These are phyloP conservation scores for Condylostoma magnum DNA, from an alignment of 169 alveolate genomes.

Conservation along the genomic window DNA sequence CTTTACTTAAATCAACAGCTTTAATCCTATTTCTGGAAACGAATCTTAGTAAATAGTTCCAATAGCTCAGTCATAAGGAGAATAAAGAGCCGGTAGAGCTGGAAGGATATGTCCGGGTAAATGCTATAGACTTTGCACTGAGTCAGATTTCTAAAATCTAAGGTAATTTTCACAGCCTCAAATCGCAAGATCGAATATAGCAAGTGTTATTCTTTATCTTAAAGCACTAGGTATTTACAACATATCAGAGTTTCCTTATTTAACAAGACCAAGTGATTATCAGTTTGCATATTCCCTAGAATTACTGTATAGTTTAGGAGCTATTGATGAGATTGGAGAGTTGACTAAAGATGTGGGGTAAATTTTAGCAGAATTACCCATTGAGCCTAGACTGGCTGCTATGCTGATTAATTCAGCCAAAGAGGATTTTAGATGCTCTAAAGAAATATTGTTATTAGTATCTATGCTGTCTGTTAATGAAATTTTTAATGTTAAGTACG, in stretches of 20 bases:
- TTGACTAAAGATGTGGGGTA: slow-evolving; percentile 94
- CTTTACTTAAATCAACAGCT: slow-evolving; percentile 97
- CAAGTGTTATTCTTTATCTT: slow-evolving; percentile 74
- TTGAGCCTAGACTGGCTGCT: slow-evolving; percentile 97
- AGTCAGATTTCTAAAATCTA: slow-evolving; percentile 60
- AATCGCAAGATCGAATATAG: slow-evolving; percentile 77
- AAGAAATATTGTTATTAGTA: slow-evolving; percentile 88
- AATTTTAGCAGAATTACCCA: slow-evolving; percentile 96
- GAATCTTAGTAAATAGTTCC: slow-evolving; percentile 96
- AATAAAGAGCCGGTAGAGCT: slow-evolving; percentile 90
- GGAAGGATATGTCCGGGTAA: slow-evolving; percentile 87
- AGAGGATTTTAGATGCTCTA: slow-evolving; percentile 79
- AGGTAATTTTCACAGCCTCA: slow-evolving; percentile 79
- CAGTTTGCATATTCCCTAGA: slow-evolving; percentile 93
- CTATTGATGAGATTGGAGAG: slow-evolving; percentile 98
- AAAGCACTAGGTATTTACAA: slow-evolving; percentile 80
- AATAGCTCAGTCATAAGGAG: slow-evolving; percentile 96
- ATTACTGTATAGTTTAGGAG: slow-evolving; percentile 93
- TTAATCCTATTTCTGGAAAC: slow-evolving; percentile 96
- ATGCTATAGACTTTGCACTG: slow-evolving; percentile 83
- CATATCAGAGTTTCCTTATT: slow-evolving; percentile 77
- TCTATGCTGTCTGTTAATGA: slow-evolving; percentile 93
- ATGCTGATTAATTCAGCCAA: slow-evolving; percentile 85
- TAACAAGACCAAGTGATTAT: slow-evolving; percentile 78
- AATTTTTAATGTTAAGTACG: slow-evolving; percentile 90